Evolutionary conservation across 768 basidiomycete species (phyloP).

Genomic region (Pisolithus tinctorius): DNA sequence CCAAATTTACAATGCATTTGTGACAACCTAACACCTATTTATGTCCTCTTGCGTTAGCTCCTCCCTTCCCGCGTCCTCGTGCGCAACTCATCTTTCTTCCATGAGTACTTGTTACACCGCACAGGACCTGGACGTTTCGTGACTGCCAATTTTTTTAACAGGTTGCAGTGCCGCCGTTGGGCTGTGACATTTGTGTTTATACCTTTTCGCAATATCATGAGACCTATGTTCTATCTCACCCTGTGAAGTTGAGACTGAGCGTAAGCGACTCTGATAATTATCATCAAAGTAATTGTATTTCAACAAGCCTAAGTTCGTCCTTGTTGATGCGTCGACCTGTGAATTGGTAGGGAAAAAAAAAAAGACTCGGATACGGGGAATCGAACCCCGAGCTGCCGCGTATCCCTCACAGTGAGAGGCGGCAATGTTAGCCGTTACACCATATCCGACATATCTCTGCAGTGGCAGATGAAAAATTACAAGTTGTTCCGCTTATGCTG

Average conservation of each 20-base stretch:
- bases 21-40: slow-evolving; percentile 20
- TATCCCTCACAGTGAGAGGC: slow-evolving; percentile 37
- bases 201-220: slow-evolving; percentile 8
- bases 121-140: slow-evolving; percentile 13
- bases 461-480: too few species aligned
- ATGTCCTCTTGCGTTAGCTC: slow-evolving; percentile 24
- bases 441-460: slow-evolving; percentile 35
- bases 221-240: not conserved
- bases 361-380: slow-evolving; percentile 42
- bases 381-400: slow-evolving; percentile 55
- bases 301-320: not conserved
- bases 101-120: slow-evolving; percentile 3
- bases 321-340: not conserved
- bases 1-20: slow-evolving; percentile 26
- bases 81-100: not conserved
- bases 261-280: not conserved
- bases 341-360: not conserved
- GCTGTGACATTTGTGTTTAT: slow-evolving; percentile 8
- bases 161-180: slow-evolving; percentile 17
- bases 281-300: not conserved
- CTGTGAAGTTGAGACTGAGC: not conserved
- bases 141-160: slow-evolving; percentile 4
- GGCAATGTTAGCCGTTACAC: slow-evolving; percentile 66
- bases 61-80: not conserved
- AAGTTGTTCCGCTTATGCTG: too few species aligned